A percentile compares a stretch with the other conserved stretches of the same genome.
Conservation (phyloP, 345 rosid genomes). For the Murraya koenigii region DNA sequence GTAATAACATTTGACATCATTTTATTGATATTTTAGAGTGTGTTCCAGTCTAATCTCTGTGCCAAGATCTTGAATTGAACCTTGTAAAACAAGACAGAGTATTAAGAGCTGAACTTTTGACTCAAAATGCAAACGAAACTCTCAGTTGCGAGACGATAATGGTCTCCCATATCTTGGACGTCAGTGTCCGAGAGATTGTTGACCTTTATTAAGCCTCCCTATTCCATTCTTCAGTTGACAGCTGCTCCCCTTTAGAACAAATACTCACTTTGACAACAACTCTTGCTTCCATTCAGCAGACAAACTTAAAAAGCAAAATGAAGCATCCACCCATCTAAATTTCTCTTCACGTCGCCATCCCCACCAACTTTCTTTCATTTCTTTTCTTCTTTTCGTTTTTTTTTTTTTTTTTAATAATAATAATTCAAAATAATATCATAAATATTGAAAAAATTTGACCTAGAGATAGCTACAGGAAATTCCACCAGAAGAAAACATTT, state of each 20-base stretch:
- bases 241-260: slow-evolving; percentile 5
- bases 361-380: neutral
- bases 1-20: no score
- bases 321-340: neutral
- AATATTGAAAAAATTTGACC: neutral
- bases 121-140: no score
- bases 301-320: slow-evolving; percentile 6
- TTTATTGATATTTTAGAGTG: no score
- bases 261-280: slow-evolving; percentile 29
- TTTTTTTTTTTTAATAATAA: neutral
- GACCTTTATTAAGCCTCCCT: neutral
- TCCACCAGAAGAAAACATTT: neutral
- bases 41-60: no score
- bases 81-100: no score
- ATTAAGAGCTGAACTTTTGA: no score
- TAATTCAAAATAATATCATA: neutral
- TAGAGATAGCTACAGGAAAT: slow-evolving; percentile 13
- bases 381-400: neutral
- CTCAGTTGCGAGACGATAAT: neutral
- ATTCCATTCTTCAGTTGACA: neutral
- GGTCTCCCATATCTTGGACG: slow-evolving; percentile 9
- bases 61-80: no score
- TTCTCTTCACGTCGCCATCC: no score
- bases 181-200: slow-evolving; percentile 28
- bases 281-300: slow-evolving; percentile 20